A percentile compares a stretch with the other conserved stretches of the same genome.
These are phyloP conservation scores for Stephania yunnanensis DNA, from an alignment of 164 flowering plant species.

Conservation along the genomic window DNA sequence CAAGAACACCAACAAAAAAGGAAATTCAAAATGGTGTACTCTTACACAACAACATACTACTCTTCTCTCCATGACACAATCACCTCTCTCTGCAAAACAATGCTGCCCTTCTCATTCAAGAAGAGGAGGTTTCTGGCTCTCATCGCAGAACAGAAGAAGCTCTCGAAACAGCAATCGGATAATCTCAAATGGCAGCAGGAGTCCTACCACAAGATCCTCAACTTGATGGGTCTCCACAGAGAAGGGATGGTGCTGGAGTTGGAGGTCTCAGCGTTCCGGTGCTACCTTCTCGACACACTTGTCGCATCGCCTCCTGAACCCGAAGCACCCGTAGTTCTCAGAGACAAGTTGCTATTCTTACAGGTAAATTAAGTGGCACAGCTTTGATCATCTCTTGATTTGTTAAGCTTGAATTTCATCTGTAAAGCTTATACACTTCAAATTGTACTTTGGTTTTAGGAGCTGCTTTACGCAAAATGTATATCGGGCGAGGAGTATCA, in stretches of 20 bases:
- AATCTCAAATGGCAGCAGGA: constrained; percentile 98
- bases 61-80: constrained; percentile 80
- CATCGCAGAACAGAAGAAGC: constrained; percentile 52
- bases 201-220: constrained; percentile 75
- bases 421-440: background rate
- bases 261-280: constrained; percentile 60
- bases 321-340: constrained; percentile 56
- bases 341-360: constrained; percentile 81
- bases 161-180: constrained; percentile 71
- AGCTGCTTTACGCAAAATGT: constrained; percentile 78
- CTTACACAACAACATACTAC: constrained; percentile 84
- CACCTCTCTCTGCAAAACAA: constrained; percentile 73
- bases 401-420: background rate
- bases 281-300: constrained; percentile 67
- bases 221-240: constrained; percentile 68
- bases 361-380: constrained; percentile 39
- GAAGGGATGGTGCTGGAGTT: constrained; percentile 68
- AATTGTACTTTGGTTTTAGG: constrained; percentile 30
- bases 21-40: constrained; percentile 31
- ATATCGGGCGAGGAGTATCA: constrained; percentile 83
- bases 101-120: constrained; percentile 78
- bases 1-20: background rate
- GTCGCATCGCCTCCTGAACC: constrained; percentile 50
- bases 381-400: no score
- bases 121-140: constrained; percentile 47